These are phyloP conservation scores for Anisodus acutangulus DNA, from an alignment of 257 asterid species.

Conservation along the genomic window DNA sequence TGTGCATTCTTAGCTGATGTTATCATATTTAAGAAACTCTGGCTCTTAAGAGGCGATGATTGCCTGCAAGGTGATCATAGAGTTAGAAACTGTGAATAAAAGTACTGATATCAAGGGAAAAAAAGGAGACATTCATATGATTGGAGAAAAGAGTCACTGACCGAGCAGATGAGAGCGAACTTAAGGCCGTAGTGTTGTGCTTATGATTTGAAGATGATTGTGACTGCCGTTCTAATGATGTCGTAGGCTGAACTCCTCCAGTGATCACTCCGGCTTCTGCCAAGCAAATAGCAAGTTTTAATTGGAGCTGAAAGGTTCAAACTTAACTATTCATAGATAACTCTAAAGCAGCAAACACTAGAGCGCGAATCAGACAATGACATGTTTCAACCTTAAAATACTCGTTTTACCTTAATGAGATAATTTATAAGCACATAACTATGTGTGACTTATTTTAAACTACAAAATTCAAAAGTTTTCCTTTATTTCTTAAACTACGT, in stretches of 20 bases:
- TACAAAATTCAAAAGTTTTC: too few relatives aligned
- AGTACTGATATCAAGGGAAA: neutral
- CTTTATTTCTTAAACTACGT: too few relatives aligned
- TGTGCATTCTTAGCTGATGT: conserved; percentile 66
- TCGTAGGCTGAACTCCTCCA: conserved; percentile 66
- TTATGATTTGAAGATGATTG: conserved; percentile 67
- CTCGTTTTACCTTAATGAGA: too few relatives aligned
- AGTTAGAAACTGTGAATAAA: conserved; percentile 15
- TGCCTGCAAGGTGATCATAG: conserved; percentile 55
- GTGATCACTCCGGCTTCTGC: conserved; percentile 65
- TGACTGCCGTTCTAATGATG: conserved; percentile 63
- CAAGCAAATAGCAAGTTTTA: conserved; percentile 27
- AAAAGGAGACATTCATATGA: neutral
- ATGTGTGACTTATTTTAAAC: too few relatives aligned
- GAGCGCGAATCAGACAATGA: too few relatives aligned
- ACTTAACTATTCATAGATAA: neutral
- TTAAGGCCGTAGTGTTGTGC: conserved; percentile 52
- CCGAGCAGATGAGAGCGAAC: conserved; percentile 81
- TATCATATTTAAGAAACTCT: conserved; percentile 77
- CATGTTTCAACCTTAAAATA: too few relatives aligned
- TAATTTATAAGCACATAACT: too few relatives aligned
- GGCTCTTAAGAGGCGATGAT: conserved; percentile 66
- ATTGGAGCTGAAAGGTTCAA: conserved; percentile 25
- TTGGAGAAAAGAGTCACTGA: conserved; percentile 46
- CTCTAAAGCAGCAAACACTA: neutral